Base-by-base conservation (phyloP, 2,329 filamentous ascomycete genomes). In the Exophiala oligosperma region DNA sequence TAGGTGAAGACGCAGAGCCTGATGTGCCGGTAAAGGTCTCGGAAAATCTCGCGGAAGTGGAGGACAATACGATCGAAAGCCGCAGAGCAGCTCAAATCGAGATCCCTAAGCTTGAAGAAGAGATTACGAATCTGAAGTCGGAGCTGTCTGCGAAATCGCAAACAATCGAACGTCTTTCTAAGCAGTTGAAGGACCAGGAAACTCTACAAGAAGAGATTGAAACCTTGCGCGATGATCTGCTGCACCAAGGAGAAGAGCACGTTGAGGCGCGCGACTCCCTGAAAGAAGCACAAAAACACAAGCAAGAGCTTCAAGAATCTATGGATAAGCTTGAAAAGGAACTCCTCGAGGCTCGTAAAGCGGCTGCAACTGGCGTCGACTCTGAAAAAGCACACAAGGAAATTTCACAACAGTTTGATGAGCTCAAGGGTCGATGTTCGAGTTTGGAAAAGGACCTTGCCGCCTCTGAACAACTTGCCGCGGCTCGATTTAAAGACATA, bases 401-500 rank as follows among this genome's bases (percentile, higher is more conserved):
- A 63, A 77, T 77, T 59, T 73, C 72, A 8, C 73, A 76, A 5
- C 76, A 73, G 35, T 75, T 75, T 40, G 78, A 77, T n/a, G 85
- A 86, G 43, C 79, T 95, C 37, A 91, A 89, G 72, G 75, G 80
- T 21, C 91, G 88, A 71, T 84, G 87, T 0, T 79, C 84, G 1
- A 82, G 83, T 0, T 73, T 97, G 17, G 87, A 96, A 69, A 90
- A 88, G 0, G 93, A 99, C 69, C 81, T 97, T 2, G 88, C 86
- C 1, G 92, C 92, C 1, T 89, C 92, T 0, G 87, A 97, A 71
- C 86, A 95, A 73, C 82, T 97, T 11, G 91, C 94, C 0, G 88
- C 95, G 60, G 88, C 84, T 14, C 83, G 94, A 29, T 97, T 92
- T 78, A 96, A 92, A 72, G 92, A 97, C 59, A 77, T 97, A 1